phyloP scores from a whole-genome alignment of 345 rosid species.

The Arabis hirsuta region DNA sequence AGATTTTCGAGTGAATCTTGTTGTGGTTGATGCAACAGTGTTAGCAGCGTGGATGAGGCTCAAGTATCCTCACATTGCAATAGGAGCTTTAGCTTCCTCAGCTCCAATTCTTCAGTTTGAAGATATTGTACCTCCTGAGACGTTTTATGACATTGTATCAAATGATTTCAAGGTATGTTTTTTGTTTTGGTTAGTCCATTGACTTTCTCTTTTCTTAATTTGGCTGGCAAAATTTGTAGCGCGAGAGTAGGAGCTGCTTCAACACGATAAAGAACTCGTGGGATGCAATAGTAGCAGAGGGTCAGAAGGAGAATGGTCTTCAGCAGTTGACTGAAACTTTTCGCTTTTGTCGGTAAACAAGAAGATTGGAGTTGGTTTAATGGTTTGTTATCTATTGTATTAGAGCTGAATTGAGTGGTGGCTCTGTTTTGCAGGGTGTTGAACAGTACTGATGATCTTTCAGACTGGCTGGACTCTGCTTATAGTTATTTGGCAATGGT shows the following conservation, averaged over 20 bases:
- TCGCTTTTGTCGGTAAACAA: slow-evolving; percentile 69
- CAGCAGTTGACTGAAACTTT: slow-evolving; percentile 64
- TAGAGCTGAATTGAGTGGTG: slow-evolving; percentile 27
- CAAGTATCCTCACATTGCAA: slow-evolving; percentile 87
- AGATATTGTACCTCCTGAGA: slow-evolving; percentile 80
- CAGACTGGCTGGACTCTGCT: slow-evolving; percentile 82
- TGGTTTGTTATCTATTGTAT: neutral
- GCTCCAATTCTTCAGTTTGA: slow-evolving; percentile 97
- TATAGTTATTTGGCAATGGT: slow-evolving; percentile 95
- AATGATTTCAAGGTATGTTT: slow-evolving; percentile 66
- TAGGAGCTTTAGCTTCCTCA: slow-evolving; percentile 92
- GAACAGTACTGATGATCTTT: slow-evolving; percentile 61
- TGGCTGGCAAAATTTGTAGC: slow-evolving; percentile 45
- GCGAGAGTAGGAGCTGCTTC: slow-evolving; percentile 88
- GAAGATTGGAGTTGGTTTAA: neutral
- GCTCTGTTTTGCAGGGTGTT: slow-evolving; percentile 57
- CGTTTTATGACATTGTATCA: slow-evolving; percentile 86
- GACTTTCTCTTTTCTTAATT: slow-evolving; percentile 7
- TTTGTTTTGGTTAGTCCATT: slow-evolving; percentile 1
- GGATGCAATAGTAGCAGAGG: slow-evolving; percentile 61
- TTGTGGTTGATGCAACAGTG: slow-evolving; percentile 59
- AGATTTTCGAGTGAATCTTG: slow-evolving; percentile 5
- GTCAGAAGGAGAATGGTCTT: slow-evolving; percentile 76
- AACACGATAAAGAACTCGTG: slow-evolving; percentile 78
- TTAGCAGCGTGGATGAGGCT: slow-evolving; percentile 98